These are phyloP conservation scores for Naegleria fowleri DNA, from an alignment of 208 protist species.

Conservation along the genomic window DNA sequence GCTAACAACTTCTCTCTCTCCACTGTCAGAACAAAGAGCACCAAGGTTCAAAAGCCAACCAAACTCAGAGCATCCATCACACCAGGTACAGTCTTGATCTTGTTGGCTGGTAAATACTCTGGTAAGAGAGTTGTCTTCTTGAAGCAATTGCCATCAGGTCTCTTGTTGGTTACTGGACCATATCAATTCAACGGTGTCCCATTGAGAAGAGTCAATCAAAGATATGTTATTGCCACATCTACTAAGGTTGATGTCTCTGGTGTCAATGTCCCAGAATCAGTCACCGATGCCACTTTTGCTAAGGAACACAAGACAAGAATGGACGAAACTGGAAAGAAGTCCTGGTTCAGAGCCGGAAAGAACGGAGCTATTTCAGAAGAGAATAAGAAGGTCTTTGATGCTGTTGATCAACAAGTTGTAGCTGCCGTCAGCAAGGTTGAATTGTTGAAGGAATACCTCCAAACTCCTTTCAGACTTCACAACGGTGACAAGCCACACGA, in stretches of 20 bases:
- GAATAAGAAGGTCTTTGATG: neutral
- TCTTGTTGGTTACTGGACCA: conserved; percentile 90
- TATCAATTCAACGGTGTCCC: conserved; percentile 94
- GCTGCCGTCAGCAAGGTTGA: neutral
- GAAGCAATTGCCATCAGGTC: conserved; percentile 90
- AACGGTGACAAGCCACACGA: conserved; percentile 17
- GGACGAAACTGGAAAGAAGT: neutral
- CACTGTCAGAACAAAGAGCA: neutral
- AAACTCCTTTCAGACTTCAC: neutral
- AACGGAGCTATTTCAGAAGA: neutral
- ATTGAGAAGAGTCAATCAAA: conserved; percentile 90
- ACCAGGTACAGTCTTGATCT: conserved; percentile 85
- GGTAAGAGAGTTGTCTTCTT: conserved; percentile 95
- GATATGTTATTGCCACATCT: conserved; percentile 95
- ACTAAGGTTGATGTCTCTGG: conserved; percentile 87
- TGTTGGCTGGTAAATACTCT: conserved; percentile 90
- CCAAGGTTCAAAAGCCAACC: neutral
- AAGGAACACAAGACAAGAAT: conserved; percentile 30
- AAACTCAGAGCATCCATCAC: conserved; percentile 48
- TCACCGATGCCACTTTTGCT: conserved; percentile 65
- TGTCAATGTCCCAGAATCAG: conserved; percentile 60
- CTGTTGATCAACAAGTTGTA: neutral
- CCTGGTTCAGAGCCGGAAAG: neutral
- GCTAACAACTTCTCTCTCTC: neutral
- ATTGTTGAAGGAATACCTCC: neutral